Evolutionary conservation across 345 rosid genomes (phyloP).

Genomic region (Citrus medica): DNA sequence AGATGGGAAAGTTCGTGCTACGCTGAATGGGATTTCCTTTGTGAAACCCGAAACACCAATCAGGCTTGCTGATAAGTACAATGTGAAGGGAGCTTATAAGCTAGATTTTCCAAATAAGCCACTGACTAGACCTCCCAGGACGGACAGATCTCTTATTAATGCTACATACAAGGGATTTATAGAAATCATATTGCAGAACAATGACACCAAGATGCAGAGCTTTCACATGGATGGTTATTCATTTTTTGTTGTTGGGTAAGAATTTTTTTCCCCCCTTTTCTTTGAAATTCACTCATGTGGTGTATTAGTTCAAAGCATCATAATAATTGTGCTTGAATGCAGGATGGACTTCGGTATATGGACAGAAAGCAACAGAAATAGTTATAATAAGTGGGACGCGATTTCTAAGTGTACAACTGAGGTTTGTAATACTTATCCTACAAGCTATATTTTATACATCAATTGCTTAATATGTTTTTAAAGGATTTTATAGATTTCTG

Average conservation of each 20-base stretch:
- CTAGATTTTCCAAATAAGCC: constrained; percentile 83
- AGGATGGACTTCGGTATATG: constrained; percentile 93
- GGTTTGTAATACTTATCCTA: constrained; percentile 20
- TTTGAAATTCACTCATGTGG: background rate
- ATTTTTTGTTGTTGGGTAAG: constrained; percentile 88
- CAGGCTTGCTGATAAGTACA: constrained; percentile 66
- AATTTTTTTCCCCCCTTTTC: background rate
- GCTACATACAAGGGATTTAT: constrained; percentile 89
- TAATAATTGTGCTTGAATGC: constrained; percentile 19
- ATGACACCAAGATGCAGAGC: constrained; percentile 86
- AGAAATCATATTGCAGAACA: constrained; percentile 83
- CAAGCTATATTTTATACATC: background rate
- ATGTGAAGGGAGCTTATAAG: constrained; percentile 80
- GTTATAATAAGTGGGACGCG: constrained; percentile 78
- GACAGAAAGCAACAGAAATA: constrained; percentile 61
- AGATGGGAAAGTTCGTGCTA: constrained; percentile 56
- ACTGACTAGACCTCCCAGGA: constrained; percentile 45
- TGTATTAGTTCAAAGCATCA: background rate
- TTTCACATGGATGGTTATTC: constrained; percentile 86
- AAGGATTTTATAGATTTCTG: background rate
- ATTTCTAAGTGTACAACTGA: constrained; percentile 58
- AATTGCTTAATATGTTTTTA: background rate
- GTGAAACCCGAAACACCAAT: constrained; percentile 63
- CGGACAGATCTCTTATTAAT: constrained; percentile 72
- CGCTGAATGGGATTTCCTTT: constrained; percentile 87